Conservation (phyloP, 768 basidiomycete genomes). For the Neoboletus subvelutipes region DNA sequence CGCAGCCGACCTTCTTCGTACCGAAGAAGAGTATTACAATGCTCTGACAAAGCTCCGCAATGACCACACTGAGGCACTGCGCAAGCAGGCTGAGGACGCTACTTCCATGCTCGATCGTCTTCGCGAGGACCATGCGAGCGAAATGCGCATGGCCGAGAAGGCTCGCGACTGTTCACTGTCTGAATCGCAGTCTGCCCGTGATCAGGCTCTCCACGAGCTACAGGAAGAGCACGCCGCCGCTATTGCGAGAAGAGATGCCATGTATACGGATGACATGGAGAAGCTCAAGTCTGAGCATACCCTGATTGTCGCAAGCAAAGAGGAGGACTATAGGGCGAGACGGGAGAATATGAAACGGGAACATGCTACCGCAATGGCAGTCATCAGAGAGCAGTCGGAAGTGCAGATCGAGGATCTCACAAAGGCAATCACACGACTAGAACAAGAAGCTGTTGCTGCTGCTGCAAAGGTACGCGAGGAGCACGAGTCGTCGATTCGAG, state of each 20-base stretch:
- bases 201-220: conserved; percentile 58
- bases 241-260: conserved; percentile 62
- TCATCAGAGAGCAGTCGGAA: conserved; percentile 34
- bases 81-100: conserved; percentile 58
- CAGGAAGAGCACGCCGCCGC: conserved; percentile 73
- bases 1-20: conserved; percentile 57
- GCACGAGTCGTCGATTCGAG: conserved; percentile 46
- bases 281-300: conserved; percentile 64
- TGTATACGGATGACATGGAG: conserved; percentile 64
- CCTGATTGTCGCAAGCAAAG: conserved; percentile 50
- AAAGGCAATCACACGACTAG: conserved; percentile 49
- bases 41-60: conserved; percentile 72
- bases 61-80: conserved; percentile 67
- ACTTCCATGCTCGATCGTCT: conserved; percentile 66
- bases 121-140: conserved; percentile 73
- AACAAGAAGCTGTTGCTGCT: conserved; percentile 44
- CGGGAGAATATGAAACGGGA: conserved; percentile 36
- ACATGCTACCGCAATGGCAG: conserved; percentile 34
- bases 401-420: conserved; percentile 62
- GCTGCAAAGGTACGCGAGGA: conserved; percentile 43
- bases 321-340: conserved; percentile 53
- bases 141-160: conserved; percentile 73
- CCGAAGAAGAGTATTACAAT: conserved; percentile 82
- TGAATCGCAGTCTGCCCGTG: conserved; percentile 70
- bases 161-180: conserved; percentile 70